A percentile compares a stretch with the other conserved stretches of the same genome.
Conservation (phyloP, 2,329 filamentous ascomycete genomes). For the Exophiala dermatitidis region DNA sequence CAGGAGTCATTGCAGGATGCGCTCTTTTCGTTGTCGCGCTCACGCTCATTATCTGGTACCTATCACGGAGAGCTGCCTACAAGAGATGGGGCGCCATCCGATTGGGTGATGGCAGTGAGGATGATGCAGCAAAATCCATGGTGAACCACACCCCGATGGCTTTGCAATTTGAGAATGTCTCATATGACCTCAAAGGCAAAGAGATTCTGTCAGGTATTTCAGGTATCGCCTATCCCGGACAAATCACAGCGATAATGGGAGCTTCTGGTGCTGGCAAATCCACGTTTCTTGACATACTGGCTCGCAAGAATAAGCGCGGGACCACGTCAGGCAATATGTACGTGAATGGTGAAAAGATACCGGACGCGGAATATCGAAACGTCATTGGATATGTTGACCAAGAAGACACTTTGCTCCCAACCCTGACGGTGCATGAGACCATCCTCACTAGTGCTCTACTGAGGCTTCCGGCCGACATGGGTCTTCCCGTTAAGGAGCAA, state of each 20-base stretch:
- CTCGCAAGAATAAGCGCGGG: slow-evolving; percentile 93
- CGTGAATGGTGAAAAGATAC: slow-evolving; percentile 86
- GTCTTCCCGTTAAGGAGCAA: slow-evolving; percentile 76
- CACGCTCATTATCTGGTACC: slow-evolving; percentile 77
- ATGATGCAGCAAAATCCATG: slow-evolving; percentile 79
- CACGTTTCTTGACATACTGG: slow-evolving; percentile 90
- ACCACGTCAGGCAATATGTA: slow-evolving; percentile 71
- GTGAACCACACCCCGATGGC: slow-evolving; percentile 85
- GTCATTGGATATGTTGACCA: slow-evolving; percentile 97
- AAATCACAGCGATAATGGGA: slow-evolving; percentile 95
- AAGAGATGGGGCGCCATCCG: slow-evolving; percentile 63
- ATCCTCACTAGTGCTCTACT: slow-evolving; percentile 90
- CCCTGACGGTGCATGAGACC: slow-evolving; percentile 93
- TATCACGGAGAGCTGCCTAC: slow-evolving; percentile 63
- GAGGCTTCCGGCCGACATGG: slow-evolving; percentile 88
- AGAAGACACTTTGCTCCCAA: slow-evolving; percentile 93
- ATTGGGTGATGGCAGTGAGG: slow-evolving; percentile 76
- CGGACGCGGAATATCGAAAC: slow-evolving; percentile 75
- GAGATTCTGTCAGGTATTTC: slow-evolving; percentile 72
- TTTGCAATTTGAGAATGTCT: slow-evolving; percentile 79
- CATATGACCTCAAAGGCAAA: slow-evolving; percentile 80
- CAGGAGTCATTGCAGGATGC: slow-evolving; percentile 79
- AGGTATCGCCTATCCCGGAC: slow-evolving; percentile 86
- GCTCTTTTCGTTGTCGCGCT: slow-evolving; percentile 83
- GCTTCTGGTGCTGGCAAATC: slow-evolving; percentile 97